phyloP scores from a whole-genome alignment of 257 asterid genomes.

The Buddleja alternifolia region DNA sequence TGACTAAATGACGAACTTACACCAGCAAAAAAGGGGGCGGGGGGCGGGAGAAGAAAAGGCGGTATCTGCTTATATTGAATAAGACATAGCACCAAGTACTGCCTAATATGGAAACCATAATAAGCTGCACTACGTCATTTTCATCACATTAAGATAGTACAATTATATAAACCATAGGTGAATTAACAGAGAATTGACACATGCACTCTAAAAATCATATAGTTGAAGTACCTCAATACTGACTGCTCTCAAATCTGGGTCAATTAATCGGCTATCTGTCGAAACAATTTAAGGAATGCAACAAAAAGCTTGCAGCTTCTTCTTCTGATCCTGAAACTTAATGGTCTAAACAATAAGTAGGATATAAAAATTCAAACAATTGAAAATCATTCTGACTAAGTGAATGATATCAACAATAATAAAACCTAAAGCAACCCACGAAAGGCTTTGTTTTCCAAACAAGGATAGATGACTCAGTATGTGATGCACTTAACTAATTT shows the following conservation, averaged over 20 bases:
- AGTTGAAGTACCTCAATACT: conserved; percentile 8
- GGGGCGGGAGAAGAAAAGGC: too few relatives aligned
- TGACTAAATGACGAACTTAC: too few relatives aligned
- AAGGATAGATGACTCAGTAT: conserved; percentile 10
- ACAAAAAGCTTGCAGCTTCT: neutral
- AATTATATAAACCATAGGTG: neutral
- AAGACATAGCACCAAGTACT: neutral
- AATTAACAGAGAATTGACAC: neutral
- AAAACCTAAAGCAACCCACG: neutral
- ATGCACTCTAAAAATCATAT: conserved; percentile 23
- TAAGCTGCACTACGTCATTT: neutral
- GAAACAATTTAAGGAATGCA: conserved; percentile 10
- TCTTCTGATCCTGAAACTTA: conserved; percentile 20
- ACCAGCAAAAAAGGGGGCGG: too few relatives aligned
- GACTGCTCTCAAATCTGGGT: conserved; percentile 16
- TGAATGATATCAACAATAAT: neutral
- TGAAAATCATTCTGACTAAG: neutral
- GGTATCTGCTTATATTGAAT: too few relatives aligned
- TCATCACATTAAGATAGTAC: neutral
- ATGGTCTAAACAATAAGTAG: conserved; percentile 11
- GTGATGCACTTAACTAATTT: neutral
- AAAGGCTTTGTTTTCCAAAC: neutral
- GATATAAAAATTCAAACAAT: conserved; percentile 19
- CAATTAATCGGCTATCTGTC: neutral
- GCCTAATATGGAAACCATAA: neutral